phyloP scores from a whole-genome alignment of 2,329 filamentous ascomycete species.

The Neophaeococcomyces aloes region DNA sequence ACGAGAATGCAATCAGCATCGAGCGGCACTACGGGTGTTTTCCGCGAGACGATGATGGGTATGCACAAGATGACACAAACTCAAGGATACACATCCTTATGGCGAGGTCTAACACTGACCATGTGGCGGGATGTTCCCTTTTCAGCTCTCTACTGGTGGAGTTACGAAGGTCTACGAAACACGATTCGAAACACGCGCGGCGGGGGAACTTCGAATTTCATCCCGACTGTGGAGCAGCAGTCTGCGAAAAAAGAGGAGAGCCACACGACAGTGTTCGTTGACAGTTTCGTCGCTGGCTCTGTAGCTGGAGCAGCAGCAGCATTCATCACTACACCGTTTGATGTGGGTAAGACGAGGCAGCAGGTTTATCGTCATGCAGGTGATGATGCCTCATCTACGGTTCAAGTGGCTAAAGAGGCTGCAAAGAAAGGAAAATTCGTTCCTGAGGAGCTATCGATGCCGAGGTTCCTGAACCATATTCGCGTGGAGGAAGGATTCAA shows the following conservation, averaged over 20 bases:
- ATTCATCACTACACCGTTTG: slow-evolving; percentile 85
- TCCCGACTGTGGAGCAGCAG: slow-evolving; percentile 43
- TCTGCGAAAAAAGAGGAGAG: slow-evolving; percentile 47
- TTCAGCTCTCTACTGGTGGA: slow-evolving; percentile 95
- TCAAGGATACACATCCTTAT: slow-evolving; percentile 71
- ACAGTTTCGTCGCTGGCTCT: slow-evolving; percentile 82
- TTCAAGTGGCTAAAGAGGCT: slow-evolving; percentile 12
- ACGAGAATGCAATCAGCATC: slow-evolving; percentile 80
- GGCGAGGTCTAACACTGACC: slow-evolving; percentile 81
- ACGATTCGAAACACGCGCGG: slow-evolving; percentile 57
- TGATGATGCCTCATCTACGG: slow-evolving; percentile 25
- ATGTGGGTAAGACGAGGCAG: slow-evolving; percentile 91
- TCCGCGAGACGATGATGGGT: slow-evolving; percentile 66
- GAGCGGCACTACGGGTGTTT: slow-evolving; percentile 50
- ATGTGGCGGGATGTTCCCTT: slow-evolving; percentile 97
- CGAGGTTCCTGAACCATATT: slow-evolving; percentile 78
- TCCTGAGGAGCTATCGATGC: slow-evolving; percentile 70
- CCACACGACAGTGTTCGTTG: slow-evolving; percentile 66
- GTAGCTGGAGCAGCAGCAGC: slow-evolving; percentile 74
- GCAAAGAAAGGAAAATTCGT: slow-evolving; percentile 21
- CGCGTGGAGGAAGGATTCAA: slow-evolving; percentile 70
- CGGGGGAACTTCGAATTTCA: slow-evolving; percentile 36
- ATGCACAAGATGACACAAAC: slow-evolving; percentile 66
- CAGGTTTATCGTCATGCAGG: slow-evolving; percentile 63
- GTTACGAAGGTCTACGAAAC: slow-evolving; percentile 76